Base-by-base conservation (phyloP, 768 basidiomycete genomes). In the Panus rudis region DNA sequence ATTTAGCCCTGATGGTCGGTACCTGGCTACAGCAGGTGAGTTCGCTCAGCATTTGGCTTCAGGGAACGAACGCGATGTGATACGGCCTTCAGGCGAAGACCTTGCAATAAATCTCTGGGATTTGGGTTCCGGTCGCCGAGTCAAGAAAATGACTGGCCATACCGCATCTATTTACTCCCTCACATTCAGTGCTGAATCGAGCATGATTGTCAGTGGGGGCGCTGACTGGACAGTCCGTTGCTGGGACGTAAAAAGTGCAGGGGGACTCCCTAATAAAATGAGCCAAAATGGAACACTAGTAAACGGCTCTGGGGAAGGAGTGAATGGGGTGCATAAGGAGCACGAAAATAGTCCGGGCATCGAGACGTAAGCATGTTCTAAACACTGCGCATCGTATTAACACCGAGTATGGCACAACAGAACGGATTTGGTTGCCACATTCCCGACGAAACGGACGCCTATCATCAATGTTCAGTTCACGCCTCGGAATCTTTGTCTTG, bases 141-240 rank as follows among this genome's bases (percentile, higher is more conserved):
- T 98, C 51, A 99, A 98, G 68, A 92, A 90, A 63, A 96, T 98
- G 92, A 81, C 76, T 3, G 96, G 96, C 0, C 96, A 99, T 58
- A 81, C 79, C 1, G 79, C 86, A 12, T 84, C 92, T 1, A 80
- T 98, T 47, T 86, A 94, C 58, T 87, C 89, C 3, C 74, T 99
- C 19, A 75, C 89, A 0, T 99, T 97, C 63, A 92, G 88, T 46
- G 86, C 83, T 20, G 96, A 97, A 61, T 92, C 92, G 0, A 81
- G 82, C 2, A 63, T 98, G 42, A 76, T 99, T 26, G 84, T 97
- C 11, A 93, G 90, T 46, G 93, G 93, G 5, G 76, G 86, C 20
- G 80, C 91, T 23, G 96, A 99, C 60, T 93, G 90, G 78, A 97
- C 96, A 1, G 92, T 97, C 14, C 75, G 94, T n/a, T 92, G 92